Percentiles rank a stretch among this genome's conserved stretches.
Evolutionary conservation across 2,329 filamentous ascomycete genomes (phyloP).

Genomic region (Neoascochyta sp.): DNA sequence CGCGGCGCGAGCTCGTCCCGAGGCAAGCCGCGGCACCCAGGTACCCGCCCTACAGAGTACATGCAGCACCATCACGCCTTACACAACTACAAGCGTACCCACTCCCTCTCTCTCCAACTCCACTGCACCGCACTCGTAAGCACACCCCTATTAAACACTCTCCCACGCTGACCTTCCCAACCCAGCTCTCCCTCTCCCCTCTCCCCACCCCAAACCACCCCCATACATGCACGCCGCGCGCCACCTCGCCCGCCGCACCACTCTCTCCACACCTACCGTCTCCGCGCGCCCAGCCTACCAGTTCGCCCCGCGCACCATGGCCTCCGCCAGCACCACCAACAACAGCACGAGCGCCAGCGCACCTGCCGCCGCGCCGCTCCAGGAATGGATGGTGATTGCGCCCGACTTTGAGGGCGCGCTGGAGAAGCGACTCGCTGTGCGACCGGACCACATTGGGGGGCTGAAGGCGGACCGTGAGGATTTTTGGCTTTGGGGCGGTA

Average conservation of each 20-base stretch:
- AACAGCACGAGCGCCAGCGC: slow-evolving; percentile 7
- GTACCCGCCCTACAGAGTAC: slow-evolving; percentile 11
- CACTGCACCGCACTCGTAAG: slow-evolving; percentile 3
- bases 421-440: slow-evolving; percentile 42
- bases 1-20: slow-evolving; percentile 6
- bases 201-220: slow-evolving; percentile 1
- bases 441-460: slow-evolving; percentile 35
- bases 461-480: slow-evolving; percentile 25
- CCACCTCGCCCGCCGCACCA: slow-evolving; percentile 1
- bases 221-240: slow-evolving; percentile 1
- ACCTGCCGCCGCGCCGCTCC: slow-evolving; percentile 18
- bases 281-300: slow-evolving; percentile 1
- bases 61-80: slow-evolving; percentile 6
- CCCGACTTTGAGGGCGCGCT: slow-evolving; percentile 45
- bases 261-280: slow-evolving; percentile 1
- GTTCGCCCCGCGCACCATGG: neutral
- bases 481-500: slow-evolving; percentile 39
- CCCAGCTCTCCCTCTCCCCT: too few relatives aligned
- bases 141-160: too few relatives aligned
- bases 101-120: neutral
- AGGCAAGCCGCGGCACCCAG: slow-evolving; percentile 4
- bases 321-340: neutral
- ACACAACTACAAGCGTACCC: slow-evolving; percentile 5
- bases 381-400: slow-evolving; percentile 51
- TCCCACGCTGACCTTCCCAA: too few relatives aligned